These are phyloP conservation scores for Neurospora hispaniola DNA, from an alignment of 495 filamentous ascomycete genomes.

Conservation along the genomic window DNA sequence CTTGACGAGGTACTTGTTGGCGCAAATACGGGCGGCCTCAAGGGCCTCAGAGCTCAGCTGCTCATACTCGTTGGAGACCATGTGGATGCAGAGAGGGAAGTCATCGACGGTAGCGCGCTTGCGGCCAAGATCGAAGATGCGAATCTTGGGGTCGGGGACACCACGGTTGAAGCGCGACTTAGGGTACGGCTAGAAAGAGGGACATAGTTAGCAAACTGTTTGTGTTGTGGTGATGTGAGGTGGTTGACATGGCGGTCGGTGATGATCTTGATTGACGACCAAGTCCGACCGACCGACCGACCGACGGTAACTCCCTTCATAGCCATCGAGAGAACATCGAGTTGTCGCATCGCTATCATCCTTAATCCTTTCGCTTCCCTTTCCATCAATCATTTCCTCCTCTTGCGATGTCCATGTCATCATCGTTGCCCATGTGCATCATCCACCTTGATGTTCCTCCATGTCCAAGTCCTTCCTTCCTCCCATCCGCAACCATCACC, in stretches of 20 bases:
- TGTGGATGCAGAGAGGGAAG: slow-evolving; percentile 95
- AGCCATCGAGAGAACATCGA: neutral
- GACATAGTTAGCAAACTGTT: slow-evolving; percentile 23
- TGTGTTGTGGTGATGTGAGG: neutral
- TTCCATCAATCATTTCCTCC: neutral
- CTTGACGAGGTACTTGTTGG: slow-evolving; percentile 99
- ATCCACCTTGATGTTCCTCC: neutral
- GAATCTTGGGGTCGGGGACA: slow-evolving; percentile 99
- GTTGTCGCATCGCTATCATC: neutral
- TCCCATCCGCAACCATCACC: neutral
- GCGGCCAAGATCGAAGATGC: slow-evolving; percentile 98
- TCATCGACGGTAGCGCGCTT: slow-evolving; percentile 98
- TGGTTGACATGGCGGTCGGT: neutral
- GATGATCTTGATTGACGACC: neutral
- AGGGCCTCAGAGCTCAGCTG: slow-evolving; percentile 98
- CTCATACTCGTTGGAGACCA: slow-evolving; percentile 99
- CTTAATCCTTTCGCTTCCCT: neutral
- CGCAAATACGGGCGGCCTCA: slow-evolving; percentile 97
- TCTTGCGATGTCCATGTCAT: neutral
- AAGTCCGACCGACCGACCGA: neutral
- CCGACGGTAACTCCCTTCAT: neutral
- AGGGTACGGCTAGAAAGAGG: slow-evolving; percentile 70
- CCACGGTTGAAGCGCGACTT: slow-evolving; percentile 99
- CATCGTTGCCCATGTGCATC: neutral
- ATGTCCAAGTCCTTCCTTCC: neutral